phyloP scores from a whole-genome alignment of 2,329 filamentous ascomycete species.

The Chaetomium sp. region DNA sequence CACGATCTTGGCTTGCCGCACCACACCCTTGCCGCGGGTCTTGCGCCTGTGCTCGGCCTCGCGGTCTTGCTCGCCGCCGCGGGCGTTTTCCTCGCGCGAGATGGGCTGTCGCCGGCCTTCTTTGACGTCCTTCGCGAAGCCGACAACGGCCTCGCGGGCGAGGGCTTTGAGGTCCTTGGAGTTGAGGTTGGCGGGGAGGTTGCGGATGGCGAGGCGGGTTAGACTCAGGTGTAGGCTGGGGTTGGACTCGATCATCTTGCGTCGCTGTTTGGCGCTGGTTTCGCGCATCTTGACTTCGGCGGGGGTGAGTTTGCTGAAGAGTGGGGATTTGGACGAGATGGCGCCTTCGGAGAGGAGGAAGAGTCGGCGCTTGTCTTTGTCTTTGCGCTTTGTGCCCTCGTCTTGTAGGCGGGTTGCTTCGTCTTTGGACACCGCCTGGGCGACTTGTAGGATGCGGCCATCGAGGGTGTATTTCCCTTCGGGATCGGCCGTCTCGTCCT shows the following conservation, averaged over 20 bases:
- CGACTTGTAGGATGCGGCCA: constrained; percentile 77
- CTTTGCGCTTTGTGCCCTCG: constrained; percentile 57
- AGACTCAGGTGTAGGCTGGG: constrained; percentile 82
- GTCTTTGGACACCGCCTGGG: constrained; percentile 75
- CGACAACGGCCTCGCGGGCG: constrained; percentile 85
- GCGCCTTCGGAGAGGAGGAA: constrained; percentile 85
- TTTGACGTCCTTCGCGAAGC: constrained; percentile 87
- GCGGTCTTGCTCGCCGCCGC: constrained; percentile 73
- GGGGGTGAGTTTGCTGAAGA: constrained; percentile 69
- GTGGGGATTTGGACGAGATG: constrained; percentile 66
- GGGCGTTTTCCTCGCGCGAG: constrained; percentile 80
- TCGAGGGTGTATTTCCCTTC: constrained; percentile 85
- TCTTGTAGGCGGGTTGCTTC: constrained; percentile 72
- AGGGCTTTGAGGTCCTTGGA: constrained; percentile 88
- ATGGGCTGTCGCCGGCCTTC: constrained; percentile 66
- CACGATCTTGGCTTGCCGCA: constrained; percentile 89
- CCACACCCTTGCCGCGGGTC: constrained; percentile 74
- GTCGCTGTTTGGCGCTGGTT: constrained; percentile 77
- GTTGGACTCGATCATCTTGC: constrained; percentile 85
- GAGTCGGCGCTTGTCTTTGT: constrained; percentile 81
- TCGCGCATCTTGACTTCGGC: constrained; percentile 84
- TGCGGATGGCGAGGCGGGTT: constrained; percentile 84
- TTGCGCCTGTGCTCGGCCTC: constrained; percentile 75
- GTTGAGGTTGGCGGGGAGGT: constrained; percentile 74
- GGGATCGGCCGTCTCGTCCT: constrained; percentile 76